phyloP scores from a whole-genome alignment of 208 protist genomes.

The Crithidia thermophila region DNA sequence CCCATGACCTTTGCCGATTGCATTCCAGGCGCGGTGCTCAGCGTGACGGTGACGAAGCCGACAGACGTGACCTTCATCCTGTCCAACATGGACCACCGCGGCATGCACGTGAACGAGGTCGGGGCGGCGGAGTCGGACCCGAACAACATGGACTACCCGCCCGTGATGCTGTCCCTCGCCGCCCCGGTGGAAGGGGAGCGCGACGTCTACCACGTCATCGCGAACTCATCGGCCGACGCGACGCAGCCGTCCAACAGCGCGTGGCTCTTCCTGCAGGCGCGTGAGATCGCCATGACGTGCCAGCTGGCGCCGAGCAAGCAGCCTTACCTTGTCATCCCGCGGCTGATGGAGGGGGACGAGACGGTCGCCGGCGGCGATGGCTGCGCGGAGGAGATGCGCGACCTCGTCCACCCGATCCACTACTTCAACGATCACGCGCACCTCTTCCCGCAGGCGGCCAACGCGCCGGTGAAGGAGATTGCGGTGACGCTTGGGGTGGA shows the following conservation, averaged over 20 bases:
- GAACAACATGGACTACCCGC: conserved; percentile 64
- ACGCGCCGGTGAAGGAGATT: conserved; percentile 40
- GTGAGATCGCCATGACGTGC: conserved; percentile 75
- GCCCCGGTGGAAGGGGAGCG: conserved; percentile 28
- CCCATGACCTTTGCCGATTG: conserved; percentile 73
- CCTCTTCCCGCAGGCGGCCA: conserved; percentile 26
- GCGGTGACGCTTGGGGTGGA: conserved; percentile 65
- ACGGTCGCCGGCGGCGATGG: conserved; percentile 30
- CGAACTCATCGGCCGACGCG: conserved; percentile 62
- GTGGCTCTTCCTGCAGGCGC: conserved; percentile 84
- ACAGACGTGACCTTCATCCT: conserved; percentile 55
- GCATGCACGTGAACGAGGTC: conserved; percentile 28
- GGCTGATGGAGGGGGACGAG: conserved; percentile 68
- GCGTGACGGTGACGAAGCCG: conserved; percentile 55
- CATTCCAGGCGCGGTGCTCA: conserved; percentile 60
- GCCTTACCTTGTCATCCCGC: conserved; percentile 77
- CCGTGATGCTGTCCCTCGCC: conserved; percentile 82
- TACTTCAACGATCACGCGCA: conserved; percentile 70
- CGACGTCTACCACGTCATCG: conserved; percentile 49
- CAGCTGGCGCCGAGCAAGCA: conserved; percentile 51
- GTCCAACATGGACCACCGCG: conserved; percentile 68
- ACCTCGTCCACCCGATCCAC: conserved; percentile 47
- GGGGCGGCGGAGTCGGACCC: conserved; percentile 29
- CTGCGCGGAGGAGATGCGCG: conserved; percentile 32
- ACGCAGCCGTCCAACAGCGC: conserved; percentile 50